phyloP scores from a whole-genome alignment of 1,284 basidiomycete genomes.

The Austroboletus novae-zelandiae region DNA sequence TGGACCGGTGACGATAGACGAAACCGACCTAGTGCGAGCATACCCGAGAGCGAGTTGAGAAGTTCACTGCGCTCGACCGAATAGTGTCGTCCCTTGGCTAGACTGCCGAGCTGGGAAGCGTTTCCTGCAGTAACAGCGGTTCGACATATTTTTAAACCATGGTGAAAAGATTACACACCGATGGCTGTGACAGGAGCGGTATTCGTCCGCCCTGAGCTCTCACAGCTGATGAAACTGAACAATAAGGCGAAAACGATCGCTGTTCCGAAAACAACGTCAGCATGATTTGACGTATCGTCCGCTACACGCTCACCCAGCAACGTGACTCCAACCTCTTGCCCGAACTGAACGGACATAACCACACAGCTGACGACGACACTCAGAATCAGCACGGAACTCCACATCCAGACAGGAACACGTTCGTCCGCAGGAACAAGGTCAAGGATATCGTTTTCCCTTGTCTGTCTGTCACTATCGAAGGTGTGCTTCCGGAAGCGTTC shows the following conservation, averaged over 20 bases:
- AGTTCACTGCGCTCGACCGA: constrained; percentile 7
- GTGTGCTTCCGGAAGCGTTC: not conserved
- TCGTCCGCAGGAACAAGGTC: constrained; percentile 43
- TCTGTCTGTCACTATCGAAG: constrained; percentile 10
- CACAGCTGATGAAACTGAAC: constrained; percentile 18
- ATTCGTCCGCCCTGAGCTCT: constrained; percentile 12
- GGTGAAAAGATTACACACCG: constrained; percentile 2
- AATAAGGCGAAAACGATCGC: constrained; percentile 14
- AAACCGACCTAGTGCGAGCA: constrained; percentile 10
- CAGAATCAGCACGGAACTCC: constrained; percentile 48
- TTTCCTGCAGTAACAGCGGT: constrained; percentile 9
- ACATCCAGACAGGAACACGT: constrained; percentile 56
- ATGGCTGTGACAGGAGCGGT: constrained; percentile 16
- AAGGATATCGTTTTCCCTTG: constrained; percentile 29
- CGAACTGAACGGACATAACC: constrained; percentile 55
- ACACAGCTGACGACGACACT: constrained; percentile 54
- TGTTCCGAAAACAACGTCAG: not conserved
- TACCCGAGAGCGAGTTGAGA: constrained; percentile 12
- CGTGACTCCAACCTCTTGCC: constrained; percentile 58
- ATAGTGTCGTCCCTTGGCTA: constrained; percentile 8
- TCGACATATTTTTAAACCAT: too few relatives aligned
- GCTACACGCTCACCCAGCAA: constrained; percentile 35
- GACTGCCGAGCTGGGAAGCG: constrained; percentile 13
- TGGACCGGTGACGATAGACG: not conserved
- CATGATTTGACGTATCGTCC: not conserved